Percentiles rank a stretch among this genome's conserved stretches.
These are phyloP conservation scores for Aspergillus panamensis DNA, from an alignment of 495 filamentous ascomycete species.

Conservation along the genomic window DNA sequence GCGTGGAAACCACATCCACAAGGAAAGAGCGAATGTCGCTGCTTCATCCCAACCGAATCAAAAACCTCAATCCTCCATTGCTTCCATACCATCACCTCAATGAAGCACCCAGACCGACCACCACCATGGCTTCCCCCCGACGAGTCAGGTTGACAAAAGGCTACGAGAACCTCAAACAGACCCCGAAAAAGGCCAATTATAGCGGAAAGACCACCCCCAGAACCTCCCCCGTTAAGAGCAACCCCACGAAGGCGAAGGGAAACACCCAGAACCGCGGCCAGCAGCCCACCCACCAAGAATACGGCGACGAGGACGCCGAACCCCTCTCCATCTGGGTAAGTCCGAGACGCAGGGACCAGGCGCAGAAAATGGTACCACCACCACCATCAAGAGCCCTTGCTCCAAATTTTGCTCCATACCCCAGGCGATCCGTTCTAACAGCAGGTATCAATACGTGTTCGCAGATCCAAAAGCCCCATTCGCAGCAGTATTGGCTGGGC, in stretches of 20 bases:
- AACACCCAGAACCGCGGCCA: not conserved
- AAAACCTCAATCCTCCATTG: not conserved
- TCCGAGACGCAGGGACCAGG: conserved; percentile 7
- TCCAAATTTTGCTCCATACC: not conserved
- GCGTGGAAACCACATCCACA: not conserved
- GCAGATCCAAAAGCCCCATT: conserved; percentile 21
- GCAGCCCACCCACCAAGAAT: not conserved
- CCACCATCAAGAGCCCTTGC: not conserved
- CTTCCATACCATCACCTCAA: not conserved
- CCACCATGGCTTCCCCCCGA: conserved; percentile 3
- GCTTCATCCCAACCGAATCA: not conserved
- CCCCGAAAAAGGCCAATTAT: not conserved
- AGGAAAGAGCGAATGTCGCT: not conserved
- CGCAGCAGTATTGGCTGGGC: conserved; percentile 51
- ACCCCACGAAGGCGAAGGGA: not conserved
- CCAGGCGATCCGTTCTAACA: conserved; percentile 12
- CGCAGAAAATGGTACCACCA: conserved; percentile 20
- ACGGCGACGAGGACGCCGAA: not conserved
- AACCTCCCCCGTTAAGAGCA: not conserved
- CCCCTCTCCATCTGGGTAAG: not conserved
- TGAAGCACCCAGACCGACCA: not conserved
- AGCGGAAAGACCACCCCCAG: not conserved
- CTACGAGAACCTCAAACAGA: conserved; percentile 6
- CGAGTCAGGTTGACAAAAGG: conserved; percentile 10
- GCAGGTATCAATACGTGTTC: not conserved